These are phyloP conservation scores for Aureobasidium zeae DNA, from an alignment of 2,329 filamentous ascomycete genomes.

Conservation along the genomic window DNA sequence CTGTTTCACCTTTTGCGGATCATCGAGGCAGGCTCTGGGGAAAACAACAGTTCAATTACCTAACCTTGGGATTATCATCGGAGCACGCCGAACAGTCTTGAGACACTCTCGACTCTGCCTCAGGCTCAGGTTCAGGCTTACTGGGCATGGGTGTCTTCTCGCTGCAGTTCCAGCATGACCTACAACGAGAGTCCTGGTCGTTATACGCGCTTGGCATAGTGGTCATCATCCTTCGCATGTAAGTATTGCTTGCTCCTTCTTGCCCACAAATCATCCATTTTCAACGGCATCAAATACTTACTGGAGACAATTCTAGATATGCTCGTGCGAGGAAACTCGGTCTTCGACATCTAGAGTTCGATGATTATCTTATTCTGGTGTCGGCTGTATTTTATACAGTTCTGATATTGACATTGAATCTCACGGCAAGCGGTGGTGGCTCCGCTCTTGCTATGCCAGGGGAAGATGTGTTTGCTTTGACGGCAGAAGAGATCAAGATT, in stretches of 20 bases:
- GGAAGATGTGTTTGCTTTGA: constrained; percentile 24
- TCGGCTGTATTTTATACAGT: constrained; percentile 32
- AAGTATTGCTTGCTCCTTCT: background rate
- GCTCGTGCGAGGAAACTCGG: constrained; percentile 16
- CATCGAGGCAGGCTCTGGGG: background rate
- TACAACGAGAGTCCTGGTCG: constrained; percentile 16
- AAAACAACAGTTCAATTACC: constrained; percentile 5
- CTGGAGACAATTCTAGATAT: too few species aligned
- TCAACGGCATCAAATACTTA: too few species aligned
- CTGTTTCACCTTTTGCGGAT: constrained; percentile 1
- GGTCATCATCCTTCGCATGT: constrained; percentile 16
- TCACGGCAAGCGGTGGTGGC: constrained; percentile 34
- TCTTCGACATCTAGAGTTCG: constrained; percentile 41
- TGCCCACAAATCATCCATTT: too few species aligned
- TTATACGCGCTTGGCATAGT: constrained; percentile 16
- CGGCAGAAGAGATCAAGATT: constrained; percentile 30
- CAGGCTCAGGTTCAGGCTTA: too few species aligned
- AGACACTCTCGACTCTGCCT: too few species aligned
- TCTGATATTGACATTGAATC: constrained; percentile 35
- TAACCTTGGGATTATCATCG: constrained; percentile 2
- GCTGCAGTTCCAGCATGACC: constrained; percentile 12
- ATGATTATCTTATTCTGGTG: constrained; percentile 50
- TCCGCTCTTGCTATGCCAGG: constrained; percentile 33
- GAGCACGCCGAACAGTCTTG: constrained; percentile 9
- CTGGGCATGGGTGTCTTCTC: constrained; percentile 14